phyloP scores from a whole-genome alignment of 257 asterid genomes.

The Jacaranda mimosifolia region DNA sequence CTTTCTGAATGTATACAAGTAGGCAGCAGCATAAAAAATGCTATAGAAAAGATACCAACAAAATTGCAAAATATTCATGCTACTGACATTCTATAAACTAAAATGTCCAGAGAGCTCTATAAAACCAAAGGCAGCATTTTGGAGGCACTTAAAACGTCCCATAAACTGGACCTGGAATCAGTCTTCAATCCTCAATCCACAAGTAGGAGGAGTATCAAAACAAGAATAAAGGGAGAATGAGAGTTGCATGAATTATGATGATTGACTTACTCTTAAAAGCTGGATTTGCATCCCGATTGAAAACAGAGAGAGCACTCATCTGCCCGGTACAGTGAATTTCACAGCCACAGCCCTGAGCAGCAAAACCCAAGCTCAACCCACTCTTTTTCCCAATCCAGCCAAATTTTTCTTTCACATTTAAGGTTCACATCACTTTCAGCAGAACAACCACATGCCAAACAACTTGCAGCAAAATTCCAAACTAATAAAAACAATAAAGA shows the following conservation, averaged over 20 bases:
- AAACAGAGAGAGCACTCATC: slow-evolving; percentile 94
- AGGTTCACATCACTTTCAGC: too few species aligned
- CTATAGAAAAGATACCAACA: not conserved
- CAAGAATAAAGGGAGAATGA: not conserved
- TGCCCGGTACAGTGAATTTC: too few species aligned
- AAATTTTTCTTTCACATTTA: too few species aligned
- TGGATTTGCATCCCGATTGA: slow-evolving; percentile 99
- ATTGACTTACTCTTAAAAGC: slow-evolving; percentile 81
- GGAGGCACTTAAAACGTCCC: not conserved
- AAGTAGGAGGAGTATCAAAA: slow-evolving; percentile 9
- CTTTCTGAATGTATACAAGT: slow-evolving; percentile 13
- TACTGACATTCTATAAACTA: not conserved
- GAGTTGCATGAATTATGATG: slow-evolving; percentile 3
- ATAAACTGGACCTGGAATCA: not conserved
- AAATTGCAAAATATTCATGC: slow-evolving; percentile 17
- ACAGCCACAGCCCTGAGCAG: too few species aligned
- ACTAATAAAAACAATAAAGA: too few species aligned
- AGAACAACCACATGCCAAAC: too few species aligned
- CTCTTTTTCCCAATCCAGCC: too few species aligned
- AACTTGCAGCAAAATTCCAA: too few species aligned
- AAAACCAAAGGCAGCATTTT: slow-evolving; percentile 10
- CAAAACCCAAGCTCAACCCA: too few species aligned
- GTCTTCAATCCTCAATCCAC: not conserved
- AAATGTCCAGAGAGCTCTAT: not conserved
- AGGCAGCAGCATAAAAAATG: slow-evolving; percentile 18